phyloP scores from a whole-genome alignment of 2,329 filamentous ascomycete genomes.

The Hypocrella siamensis region DNA sequence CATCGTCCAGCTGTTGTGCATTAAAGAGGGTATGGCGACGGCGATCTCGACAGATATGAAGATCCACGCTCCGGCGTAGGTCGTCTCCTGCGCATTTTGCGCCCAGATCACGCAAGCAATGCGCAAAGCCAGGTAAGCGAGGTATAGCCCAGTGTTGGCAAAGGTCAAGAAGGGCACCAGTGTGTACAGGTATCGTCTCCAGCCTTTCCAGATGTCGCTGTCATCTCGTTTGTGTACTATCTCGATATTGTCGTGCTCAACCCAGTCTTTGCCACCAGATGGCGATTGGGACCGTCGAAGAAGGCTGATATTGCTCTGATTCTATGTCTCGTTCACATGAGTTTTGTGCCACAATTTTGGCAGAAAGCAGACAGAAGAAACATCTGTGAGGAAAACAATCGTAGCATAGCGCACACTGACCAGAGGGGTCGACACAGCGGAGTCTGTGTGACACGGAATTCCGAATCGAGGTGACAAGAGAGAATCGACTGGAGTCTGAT shows the following conservation, averaged over 20 bases:
- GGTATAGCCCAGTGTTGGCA: constrained; percentile 25
- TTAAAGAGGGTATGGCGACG: constrained; percentile 35
- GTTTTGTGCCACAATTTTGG: constrained; percentile 1
- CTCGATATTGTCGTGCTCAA: constrained; percentile 16
- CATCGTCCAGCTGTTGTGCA: constrained; percentile 44
- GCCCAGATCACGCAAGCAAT: constrained; percentile 36
- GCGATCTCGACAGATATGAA: constrained; percentile 39
- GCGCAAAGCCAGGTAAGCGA: constrained; percentile 32
- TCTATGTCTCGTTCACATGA: constrained; percentile 12
- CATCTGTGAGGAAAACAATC: background rate
- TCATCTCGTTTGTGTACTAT: constrained; percentile 26
- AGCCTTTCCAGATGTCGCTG: constrained; percentile 27
- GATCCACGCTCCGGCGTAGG: constrained; percentile 37
- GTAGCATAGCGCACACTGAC: constrained; percentile 1
- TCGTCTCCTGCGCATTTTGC: constrained; percentile 21
- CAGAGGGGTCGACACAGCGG: constrained; percentile 6
- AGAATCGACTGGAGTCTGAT: constrained; percentile 6
- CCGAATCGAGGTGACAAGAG: constrained; percentile 4
- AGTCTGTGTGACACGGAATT: constrained; percentile 5
- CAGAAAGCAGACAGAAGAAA: too few relatives aligned
- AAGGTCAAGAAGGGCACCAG: constrained; percentile 23
- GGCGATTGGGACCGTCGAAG: constrained; percentile 15
- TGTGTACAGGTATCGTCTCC: constrained; percentile 23
- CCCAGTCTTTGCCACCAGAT: constrained; percentile 17
- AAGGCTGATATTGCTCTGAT: constrained; percentile 26